Base-by-base conservation (phyloP, 208 protist genomes). In the Leishmania braziliensis region DNA sequence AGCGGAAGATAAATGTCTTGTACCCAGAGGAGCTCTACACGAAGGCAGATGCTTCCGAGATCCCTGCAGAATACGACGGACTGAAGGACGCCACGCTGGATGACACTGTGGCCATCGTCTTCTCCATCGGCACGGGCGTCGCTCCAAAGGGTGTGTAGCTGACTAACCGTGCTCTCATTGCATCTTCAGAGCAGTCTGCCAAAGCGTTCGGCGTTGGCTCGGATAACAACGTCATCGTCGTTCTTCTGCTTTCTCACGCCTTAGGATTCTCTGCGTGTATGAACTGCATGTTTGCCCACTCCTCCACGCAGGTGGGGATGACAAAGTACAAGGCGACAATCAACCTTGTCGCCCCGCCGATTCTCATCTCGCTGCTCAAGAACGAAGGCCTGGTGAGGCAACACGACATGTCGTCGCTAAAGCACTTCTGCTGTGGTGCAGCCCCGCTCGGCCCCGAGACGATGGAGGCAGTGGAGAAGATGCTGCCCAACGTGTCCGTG, bases 211-310 rank as follows among this genome's bases (percentile, higher is more conserved):
- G 46, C 33, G 20, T 48, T 87, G 23, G 36, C 39, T 26, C 33
- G 23, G 69, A 80, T 8, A 88, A 91, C 12, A 79, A 87, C 16
- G 51, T 73, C 4, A 43, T 97, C 51, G 77, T 84, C 74, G 76
- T 96, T 18, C 70, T 98, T 8, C 95, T 93, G n/a, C 86, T 91
- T 16, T 98, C 91, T 66, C 95, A 98, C 87, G 95, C 97, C 72
- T 96, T 93, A 80, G 94, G 90, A 26, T 85, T 97, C 71, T 89
- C 93, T 8, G 51, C 87, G 20, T 79, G 84, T 54, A n/a, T 95
- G 53, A 82, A 78, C 62, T 53, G 58, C 50, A 51, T 81, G 29
- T 76, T 97, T 36, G 62, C 73, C 43, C 20, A 36, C 18, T 81
- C 82, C 5, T 66, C 48, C 10, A 86, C 56, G 53, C 79, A 91